Conservation (phyloP, 371 early-diverging fungal species). For the Apophysomyces trapeziformis region DNA sequence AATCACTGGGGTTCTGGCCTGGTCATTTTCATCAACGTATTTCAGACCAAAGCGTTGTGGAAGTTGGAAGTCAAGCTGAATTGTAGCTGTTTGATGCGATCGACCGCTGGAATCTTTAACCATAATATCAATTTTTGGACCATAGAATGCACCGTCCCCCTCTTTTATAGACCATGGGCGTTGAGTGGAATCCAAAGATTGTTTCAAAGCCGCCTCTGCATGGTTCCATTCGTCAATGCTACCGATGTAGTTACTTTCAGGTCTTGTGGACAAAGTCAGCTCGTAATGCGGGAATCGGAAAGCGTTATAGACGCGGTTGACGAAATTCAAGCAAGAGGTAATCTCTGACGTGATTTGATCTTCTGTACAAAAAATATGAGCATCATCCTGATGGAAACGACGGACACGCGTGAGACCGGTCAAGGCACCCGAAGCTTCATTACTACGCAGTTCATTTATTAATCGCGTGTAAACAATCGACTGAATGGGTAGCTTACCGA, state of each 20-base stretch:
- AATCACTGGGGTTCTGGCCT: conserved; percentile 85
- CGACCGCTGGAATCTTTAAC: conserved; percentile 95
- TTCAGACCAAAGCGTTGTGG: conserved; percentile 89
- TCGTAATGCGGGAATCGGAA: conserved; percentile 86
- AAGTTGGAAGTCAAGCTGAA: conserved; percentile 97
- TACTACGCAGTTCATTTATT: conserved; percentile 45
- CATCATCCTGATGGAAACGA: conserved; percentile 98
- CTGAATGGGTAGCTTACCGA: conserved; percentile 44
- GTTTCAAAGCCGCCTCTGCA: conserved; percentile 86
- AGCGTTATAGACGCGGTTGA: conserved; percentile 86
- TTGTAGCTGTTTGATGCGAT: conserved; percentile 97
- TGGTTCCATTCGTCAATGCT: conserved; percentile 89
- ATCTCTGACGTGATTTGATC: conserved; percentile 85
- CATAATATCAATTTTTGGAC: conserved; percentile 99
- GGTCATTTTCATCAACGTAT: conserved; percentile 66
- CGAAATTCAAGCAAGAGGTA: conserved; percentile 79
- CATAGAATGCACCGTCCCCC: conserved; percentile 99
- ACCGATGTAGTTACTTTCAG: conserved; percentile 93
- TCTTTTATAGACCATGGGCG: conserved; percentile 90
- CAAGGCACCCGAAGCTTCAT: conserved; percentile 93
- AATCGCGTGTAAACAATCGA: neutral
- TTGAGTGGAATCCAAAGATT: conserved; percentile 81
- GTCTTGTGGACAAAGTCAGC: conserved; percentile 95
- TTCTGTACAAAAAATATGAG: conserved; percentile 92
- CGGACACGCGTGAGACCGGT: conserved; percentile 94